Conservation (phyloP, 345 rosid genomes). For the Brassica nigra region DNA sequence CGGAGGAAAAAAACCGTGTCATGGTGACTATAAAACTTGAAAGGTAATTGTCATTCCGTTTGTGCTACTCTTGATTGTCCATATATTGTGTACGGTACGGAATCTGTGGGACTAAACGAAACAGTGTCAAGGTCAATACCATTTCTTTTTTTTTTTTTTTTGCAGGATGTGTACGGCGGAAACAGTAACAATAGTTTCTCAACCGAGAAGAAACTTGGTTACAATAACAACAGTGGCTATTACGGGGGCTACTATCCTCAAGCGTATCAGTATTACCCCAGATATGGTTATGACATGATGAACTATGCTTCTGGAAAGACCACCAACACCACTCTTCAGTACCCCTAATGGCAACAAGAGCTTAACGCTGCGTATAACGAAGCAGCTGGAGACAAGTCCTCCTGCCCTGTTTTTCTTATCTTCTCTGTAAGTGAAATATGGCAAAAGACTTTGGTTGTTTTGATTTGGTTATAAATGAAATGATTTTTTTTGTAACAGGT, state of each 20-base stretch:
- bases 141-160: too few relatives aligned
- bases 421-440: slow-evolving; percentile 62
- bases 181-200: not conserved
- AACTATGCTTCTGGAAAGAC: slow-evolving; percentile 54
- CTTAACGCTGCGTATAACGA: too few relatives aligned
- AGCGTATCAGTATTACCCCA: slow-evolving; percentile 53
- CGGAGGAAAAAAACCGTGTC: too few relatives aligned
- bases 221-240: too few relatives aligned
- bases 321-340: slow-evolving; percentile 57
- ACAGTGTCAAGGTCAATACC: too few relatives aligned
- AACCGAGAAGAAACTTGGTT: slow-evolving; percentile 31
- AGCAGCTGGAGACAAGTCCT: slow-evolving; percentile 54
- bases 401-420: slow-evolving; percentile 64
- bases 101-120: too few relatives aligned
- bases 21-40: too few relatives aligned
- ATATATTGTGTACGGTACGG: too few relatives aligned
- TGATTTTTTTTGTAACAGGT: slow-evolving; percentile 51
- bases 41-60: too few relatives aligned
- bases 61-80: too few relatives aligned
- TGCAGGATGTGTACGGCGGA: slow-evolving; percentile 4
- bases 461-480: not conserved
- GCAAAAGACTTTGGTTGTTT: not conserved
- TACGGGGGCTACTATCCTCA: slow-evolving; percentile 29
- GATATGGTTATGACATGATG: slow-evolving; percentile 51
- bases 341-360: slow-evolving; percentile 73